These are phyloP conservation scores for Penicillium samsonianum DNA, from an alignment of 495 filamentous ascomycete species.

Conservation along the genomic window DNA sequence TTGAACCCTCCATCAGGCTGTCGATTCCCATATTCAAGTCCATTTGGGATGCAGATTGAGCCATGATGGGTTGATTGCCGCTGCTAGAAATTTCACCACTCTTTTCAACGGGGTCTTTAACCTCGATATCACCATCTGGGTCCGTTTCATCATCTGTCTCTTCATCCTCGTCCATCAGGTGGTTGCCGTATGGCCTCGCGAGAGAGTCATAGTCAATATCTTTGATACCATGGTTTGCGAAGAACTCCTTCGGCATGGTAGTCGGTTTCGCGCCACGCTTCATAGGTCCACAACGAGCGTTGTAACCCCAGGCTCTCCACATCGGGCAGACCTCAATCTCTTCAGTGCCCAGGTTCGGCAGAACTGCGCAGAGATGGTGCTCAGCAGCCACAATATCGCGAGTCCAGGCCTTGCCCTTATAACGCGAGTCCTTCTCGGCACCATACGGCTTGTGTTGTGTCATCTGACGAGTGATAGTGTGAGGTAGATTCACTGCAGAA, in stretches of 20 bases:
- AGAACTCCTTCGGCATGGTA: constrained; percentile 1
- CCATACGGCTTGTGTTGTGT: constrained; percentile 1
- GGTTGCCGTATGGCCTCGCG: background rate
- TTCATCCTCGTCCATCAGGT: background rate
- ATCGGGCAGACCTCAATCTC: constrained; percentile 10
- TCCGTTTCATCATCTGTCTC: background rate
- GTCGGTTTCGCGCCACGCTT: background rate
- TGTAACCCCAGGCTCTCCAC: constrained; percentile 15
- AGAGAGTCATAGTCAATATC: background rate
- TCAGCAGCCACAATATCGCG: constrained; percentile 17
- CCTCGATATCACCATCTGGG: background rate
- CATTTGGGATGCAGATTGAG: background rate
- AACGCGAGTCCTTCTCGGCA: background rate
- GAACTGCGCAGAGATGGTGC: constrained; percentile 11
- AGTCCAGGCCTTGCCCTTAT: background rate
- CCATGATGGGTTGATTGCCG: too few species aligned
- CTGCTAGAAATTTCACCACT: background rate
- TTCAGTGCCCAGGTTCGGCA: background rate
- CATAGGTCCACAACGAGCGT: constrained; percentile 15
- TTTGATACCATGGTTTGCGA: background rate
- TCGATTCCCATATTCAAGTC: background rate
- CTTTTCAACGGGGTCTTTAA: background rate
- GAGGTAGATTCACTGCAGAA: constrained; percentile 9
- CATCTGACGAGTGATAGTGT: constrained; percentile 18
- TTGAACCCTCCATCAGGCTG: background rate